Conservation (phyloP, 73 alveolate genomes). For the Blepharisma stoltei region DNA sequence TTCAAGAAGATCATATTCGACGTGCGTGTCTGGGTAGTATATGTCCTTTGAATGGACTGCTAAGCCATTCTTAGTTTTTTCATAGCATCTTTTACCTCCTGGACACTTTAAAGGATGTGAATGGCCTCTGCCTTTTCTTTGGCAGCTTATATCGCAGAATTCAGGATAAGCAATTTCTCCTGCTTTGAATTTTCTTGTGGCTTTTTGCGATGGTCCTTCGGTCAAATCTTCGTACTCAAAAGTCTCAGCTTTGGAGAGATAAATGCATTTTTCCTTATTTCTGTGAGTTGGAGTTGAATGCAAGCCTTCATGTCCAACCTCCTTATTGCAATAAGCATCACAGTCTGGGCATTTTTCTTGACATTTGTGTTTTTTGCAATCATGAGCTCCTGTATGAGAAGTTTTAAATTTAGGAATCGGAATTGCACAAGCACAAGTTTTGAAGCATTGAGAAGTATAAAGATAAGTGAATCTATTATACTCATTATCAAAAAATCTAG, state of each 20-base stretch:
- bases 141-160: constrained; percentile 36
- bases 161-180: constrained; percentile 55
- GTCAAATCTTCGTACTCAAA: not conserved
- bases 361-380: constrained; percentile 48
- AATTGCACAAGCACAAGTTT: not conserved
- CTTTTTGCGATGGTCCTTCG: constrained; percentile 19
- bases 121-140: constrained; percentile 54
- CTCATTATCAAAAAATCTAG: not conserved
- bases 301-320: constrained; percentile 42
- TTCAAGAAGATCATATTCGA: constrained; percentile 32
- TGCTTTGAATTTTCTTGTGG: constrained; percentile 32
- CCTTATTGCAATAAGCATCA: constrained; percentile 31
- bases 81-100: constrained; percentile 39
- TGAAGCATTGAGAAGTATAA: not conserved
- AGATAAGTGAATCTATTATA: constrained; percentile 25
- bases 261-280: constrained; percentile 40
- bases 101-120: constrained; percentile 39
- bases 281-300: constrained; percentile 43
- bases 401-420: not conserved
- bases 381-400: constrained; percentile 23
- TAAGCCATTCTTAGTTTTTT: not conserved
- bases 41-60: constrained; percentile 41
- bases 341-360: constrained; percentile 46
- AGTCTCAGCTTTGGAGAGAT: constrained; percentile 23
- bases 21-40: constrained; percentile 25